Conservation (phyloP, 768 basidiomycete genomes). For the Tephrocybe sp. region DNA sequence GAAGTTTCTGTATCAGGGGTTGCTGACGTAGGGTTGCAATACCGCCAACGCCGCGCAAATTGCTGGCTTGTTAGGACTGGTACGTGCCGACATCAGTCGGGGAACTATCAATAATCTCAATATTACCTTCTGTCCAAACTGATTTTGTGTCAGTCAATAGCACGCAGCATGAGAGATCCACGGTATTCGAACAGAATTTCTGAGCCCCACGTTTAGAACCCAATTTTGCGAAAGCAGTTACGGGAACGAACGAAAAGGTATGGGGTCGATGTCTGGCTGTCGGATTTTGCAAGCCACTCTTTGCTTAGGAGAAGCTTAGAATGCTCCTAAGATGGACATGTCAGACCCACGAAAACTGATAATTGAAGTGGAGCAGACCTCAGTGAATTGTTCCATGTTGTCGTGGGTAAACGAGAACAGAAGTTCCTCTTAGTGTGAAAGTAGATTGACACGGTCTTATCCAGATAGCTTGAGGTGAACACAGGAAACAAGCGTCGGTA, state of each 20-base stretch:
- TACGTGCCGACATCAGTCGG: constrained; percentile 3
- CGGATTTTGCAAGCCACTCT: constrained; percentile 75
- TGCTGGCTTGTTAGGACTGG: constrained; percentile 56
- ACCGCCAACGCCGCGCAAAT: constrained; percentile 70
- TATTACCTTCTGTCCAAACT: constrained; percentile 73
- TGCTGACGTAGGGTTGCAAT: constrained; percentile 46
- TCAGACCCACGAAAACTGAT: constrained; percentile 12
- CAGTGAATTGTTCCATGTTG: constrained; percentile 49
- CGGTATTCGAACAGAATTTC: constrained; percentile 64
- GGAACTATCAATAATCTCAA: constrained; percentile 12
- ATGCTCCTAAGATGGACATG: constrained; percentile 44
- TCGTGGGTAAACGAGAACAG: constrained; percentile 4
- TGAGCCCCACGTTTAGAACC: constrained; percentile 25
- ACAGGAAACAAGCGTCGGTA: too few relatives aligned
- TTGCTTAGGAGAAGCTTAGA: constrained; percentile 56
- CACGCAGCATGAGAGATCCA: constrained; percentile 58
- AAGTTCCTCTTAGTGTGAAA: too few relatives aligned
- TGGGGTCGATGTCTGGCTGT: constrained; percentile 57
- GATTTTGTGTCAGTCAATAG: constrained; percentile 74
- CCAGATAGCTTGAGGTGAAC: too few relatives aligned
- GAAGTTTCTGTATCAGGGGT: constrained; percentile 23
- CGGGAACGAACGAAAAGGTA: constrained; percentile 64
- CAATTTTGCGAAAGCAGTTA: neutral
- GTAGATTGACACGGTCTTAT: too few relatives aligned
- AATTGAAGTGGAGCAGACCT: constrained; percentile 30